Base-by-base conservation (phyloP, 345 rosid genomes). In the Citrus maxima region DNA sequence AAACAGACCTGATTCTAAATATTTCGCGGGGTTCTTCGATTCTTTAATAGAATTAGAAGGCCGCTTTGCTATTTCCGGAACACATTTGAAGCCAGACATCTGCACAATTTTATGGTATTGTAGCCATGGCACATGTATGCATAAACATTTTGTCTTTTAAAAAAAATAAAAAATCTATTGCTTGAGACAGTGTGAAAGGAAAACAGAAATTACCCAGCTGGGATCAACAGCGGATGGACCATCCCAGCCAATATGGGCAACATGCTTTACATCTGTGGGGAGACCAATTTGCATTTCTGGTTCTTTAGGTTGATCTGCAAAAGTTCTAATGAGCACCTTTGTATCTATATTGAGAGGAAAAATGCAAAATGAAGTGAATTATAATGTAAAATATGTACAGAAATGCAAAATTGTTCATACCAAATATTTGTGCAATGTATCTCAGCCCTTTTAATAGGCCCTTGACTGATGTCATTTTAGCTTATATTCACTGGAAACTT, bases 251-350 rank as follows among this genome's bases (percentile, higher is more conserved):
- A 93, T 87, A 75, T 93, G 97, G 25, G 97, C 91, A 8, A 93
- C 87, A 80, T 92, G 98, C 77, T 90, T 92, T 70, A 93, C 98
- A 85, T 93, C 93, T 49, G 92, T 93, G 21, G 98, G 97, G 30
- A 80, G 71, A 54, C 95, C 98, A 55, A 93, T 93, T 72, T 90
- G 82, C 70, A 92, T 79, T 32, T 87, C 91, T 40, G 71, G 79
- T 75, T 92, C 97, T 72, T 92, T 87, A 13, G 80, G 89, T 18
- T 81, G 89, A 13, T 83, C 90, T 87, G 86, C 86, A 64, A 34
- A 74, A 76, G 54, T 25, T 68, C 12, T 56, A 32, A 34, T 34
- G 13, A 38, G 63, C 19, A 38, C 16, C 25, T 7, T 13, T 68
- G 0, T 5, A 40, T 12, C 21, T 6, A 16, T 16, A 54, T 54